Conservation (phyloP, 2,329 filamentous ascomycete species). For the Chrysoporthe austroafricana region DNA sequence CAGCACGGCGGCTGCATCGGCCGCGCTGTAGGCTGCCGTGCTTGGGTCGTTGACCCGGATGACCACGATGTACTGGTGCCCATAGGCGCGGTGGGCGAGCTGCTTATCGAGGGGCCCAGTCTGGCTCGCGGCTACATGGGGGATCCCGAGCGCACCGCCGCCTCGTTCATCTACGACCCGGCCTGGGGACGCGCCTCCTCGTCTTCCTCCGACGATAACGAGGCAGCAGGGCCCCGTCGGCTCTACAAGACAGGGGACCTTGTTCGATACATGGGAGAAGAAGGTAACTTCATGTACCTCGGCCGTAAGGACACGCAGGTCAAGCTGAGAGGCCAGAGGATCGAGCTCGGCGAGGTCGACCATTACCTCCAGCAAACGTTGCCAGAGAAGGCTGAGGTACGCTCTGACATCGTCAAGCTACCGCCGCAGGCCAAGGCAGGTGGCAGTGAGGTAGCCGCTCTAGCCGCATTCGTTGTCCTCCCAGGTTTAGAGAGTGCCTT, state of each 20-base stretch:
- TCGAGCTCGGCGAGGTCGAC: slow-evolving; percentile 63
- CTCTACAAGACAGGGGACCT: slow-evolving; percentile 62
- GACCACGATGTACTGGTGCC: slow-evolving; percentile 52
- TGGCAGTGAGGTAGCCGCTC: too few species aligned
- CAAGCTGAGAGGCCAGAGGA: slow-evolving; percentile 68
- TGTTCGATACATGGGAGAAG: slow-evolving; percentile 52
- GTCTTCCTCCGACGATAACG: slow-evolving; percentile 29
- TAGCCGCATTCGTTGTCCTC: too few species aligned
- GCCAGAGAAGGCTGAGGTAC: too few species aligned
- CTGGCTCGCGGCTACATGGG: slow-evolving; percentile 66
- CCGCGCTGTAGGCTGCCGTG: background rate
- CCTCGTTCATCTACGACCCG: slow-evolving; percentile 54
- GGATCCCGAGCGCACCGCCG: slow-evolving; percentile 59
- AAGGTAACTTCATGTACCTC: slow-evolving; percentile 54
- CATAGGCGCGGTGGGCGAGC: slow-evolving; percentile 54
- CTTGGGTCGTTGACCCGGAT: slow-evolving; percentile 55
- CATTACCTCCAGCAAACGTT: slow-evolving; percentile 47
- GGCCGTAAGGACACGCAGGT: slow-evolving; percentile 71
- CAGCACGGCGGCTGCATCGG: slow-evolving; percentile 4
- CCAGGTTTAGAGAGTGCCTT: too few species aligned
- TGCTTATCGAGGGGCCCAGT: slow-evolving; percentile 61
- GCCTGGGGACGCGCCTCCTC: background rate
- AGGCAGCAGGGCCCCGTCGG: slow-evolving; percentile 34
- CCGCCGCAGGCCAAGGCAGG: too few species aligned
- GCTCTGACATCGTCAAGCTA: too few species aligned